Conservation (phyloP, 768 basidiomycete species). For the Rhodosporidiobolus sp. region DNA sequence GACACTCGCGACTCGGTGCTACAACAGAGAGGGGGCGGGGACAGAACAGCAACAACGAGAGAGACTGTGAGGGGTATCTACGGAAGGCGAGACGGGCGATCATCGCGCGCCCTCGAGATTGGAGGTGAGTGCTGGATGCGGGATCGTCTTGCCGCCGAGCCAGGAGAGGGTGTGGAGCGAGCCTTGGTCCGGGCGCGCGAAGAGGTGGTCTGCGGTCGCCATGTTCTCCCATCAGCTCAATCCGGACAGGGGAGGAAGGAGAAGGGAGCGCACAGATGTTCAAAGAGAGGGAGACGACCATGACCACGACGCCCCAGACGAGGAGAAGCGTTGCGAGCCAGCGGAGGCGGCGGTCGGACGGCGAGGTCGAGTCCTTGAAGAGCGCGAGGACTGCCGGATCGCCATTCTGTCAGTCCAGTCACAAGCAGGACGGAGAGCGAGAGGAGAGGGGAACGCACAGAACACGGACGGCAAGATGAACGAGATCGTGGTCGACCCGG, state of each 20-base stretch:
- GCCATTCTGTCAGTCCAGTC: too few relatives aligned
- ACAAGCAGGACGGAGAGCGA: background rate
- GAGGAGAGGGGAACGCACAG: conserved; percentile 4
- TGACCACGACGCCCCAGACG: conserved; percentile 37
- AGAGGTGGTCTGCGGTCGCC: conserved; percentile 15
- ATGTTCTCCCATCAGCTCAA: background rate
- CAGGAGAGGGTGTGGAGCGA: conserved; percentile 10
- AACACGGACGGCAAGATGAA: conserved; percentile 60
- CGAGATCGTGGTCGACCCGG: conserved; percentile 92
- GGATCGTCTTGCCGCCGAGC: conserved; percentile 10
- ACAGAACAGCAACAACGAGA: too few relatives aligned
- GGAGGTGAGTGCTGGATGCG: background rate
- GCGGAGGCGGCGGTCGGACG: conserved; percentile 22
- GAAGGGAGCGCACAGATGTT: conserved; percentile 25
- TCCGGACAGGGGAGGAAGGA: background rate
- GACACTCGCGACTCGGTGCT: too few relatives aligned
- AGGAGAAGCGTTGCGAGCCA: conserved; percentile 11
- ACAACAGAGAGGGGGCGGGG: too few relatives aligned
- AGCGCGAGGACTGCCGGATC: conserved; percentile 19
- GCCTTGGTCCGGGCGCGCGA: background rate
- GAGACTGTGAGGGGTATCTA: too few relatives aligned
- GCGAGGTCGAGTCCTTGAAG: conserved; percentile 29
- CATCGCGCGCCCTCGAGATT: too few relatives aligned
- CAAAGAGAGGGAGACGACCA: conserved; percentile 30
- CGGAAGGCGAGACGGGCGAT: too few relatives aligned